A percentile compares a stretch with the other conserved stretches of the same genome.
These are phyloP conservation scores for Cnidoscolus chayamansa DNA, from an alignment of 441 rosid species.

Conservation along the genomic window DNA sequence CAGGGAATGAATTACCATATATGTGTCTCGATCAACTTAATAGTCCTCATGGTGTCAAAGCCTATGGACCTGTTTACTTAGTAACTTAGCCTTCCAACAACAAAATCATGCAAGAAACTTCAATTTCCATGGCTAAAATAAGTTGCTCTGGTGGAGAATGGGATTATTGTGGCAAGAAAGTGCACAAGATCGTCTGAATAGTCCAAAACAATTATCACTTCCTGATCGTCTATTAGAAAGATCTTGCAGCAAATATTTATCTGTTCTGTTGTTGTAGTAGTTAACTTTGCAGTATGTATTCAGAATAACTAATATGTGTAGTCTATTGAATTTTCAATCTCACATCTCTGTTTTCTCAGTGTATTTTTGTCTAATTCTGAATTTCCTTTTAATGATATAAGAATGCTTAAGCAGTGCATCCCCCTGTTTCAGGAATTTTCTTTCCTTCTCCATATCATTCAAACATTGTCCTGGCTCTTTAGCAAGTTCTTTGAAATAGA, in stretches of 20 bases:
- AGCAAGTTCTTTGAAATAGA: too few species aligned
- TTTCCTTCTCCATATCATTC: neutral
- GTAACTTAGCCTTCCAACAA: conserved; percentile 32
- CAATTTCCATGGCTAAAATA: neutral
- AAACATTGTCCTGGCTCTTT: neutral
- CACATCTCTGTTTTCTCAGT: neutral
- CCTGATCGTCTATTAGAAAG: neutral
- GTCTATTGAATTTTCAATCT: neutral
- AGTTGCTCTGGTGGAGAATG: neutral
- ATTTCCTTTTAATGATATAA: too few species aligned
- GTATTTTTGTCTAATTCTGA: neutral
- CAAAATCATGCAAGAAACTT: neutral
- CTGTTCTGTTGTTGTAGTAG: neutral
- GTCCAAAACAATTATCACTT: neutral
- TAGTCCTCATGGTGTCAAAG: conserved; percentile 28
- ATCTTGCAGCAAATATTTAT: neutral
- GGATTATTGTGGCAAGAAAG: neutral
- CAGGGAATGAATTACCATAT: conserved; percentile 38
- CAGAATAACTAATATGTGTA: conserved; percentile 1
- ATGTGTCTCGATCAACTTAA: conserved; percentile 35
- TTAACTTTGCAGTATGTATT: neutral
- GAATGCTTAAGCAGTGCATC: too few species aligned
- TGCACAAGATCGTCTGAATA: neutral
- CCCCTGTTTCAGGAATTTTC: neutral
- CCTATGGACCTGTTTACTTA: conserved; percentile 52